Evolutionary conservation across 352 stramenopile species (phyloP), one percentile per base, ranked within the genome.

Genomic region (Globisporangium orthogonon): DNA sequence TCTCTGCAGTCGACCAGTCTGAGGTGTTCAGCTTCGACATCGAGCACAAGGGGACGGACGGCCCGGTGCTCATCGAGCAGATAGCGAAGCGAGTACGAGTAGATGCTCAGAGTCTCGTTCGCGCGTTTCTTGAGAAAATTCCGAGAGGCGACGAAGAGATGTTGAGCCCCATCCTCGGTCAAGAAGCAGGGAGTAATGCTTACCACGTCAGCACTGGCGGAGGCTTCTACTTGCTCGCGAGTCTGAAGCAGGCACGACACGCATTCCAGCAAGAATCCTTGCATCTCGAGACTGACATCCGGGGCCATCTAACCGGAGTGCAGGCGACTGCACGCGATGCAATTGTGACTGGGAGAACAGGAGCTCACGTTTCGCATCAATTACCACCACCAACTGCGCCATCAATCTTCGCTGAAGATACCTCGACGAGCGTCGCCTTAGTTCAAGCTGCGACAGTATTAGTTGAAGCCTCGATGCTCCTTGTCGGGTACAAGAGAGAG

Each of bases 131-230:
- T 0, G 4, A 30, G 10, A 58, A 60, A 0, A 17, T 52, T 4
- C 73, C 65, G 11, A 69, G 56, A 15, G 76, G 79, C n/a, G 63
- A 87, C 31, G 76, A 86, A 56, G 73, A 85, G 39, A 74, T 74
- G 54, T 70, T 83, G 47, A 60, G 56, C 7, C 63, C 58, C 0
- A 54, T 66, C 4, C 76, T 86, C 49, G 73, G 73, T n/a, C 50
- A 56, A 0, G 62, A 60, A 7, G 41, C 56, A 7, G 61, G 59
- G 1, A 63, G 72, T 31, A 61, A 57, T 7, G 60, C 52, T 29
- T 56, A 64, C 29, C 37, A 54, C 30, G 52, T 60, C 6, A 54
- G 61, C 52, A 66, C 69, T 3, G 73, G 79, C 11, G 71, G 76
- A 2, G 79, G 79, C 1, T 86, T 84, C 54, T 65, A 79, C 11